phyloP scores from a whole-genome alignment of 139 green algal genomes.

The Asterochloris sp. region DNA sequence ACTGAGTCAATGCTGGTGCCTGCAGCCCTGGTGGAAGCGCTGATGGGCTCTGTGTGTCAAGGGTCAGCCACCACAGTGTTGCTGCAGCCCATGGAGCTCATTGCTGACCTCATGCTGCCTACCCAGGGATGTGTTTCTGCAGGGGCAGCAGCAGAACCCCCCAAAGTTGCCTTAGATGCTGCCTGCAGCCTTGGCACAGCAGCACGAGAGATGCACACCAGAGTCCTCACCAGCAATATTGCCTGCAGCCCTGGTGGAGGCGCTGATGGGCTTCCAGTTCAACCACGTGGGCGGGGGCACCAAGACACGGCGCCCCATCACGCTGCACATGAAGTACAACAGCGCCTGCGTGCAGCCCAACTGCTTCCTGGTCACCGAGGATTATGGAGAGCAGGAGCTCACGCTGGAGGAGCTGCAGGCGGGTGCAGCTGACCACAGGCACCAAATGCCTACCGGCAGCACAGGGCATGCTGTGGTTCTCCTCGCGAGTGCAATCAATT shows the following conservation, averaged over 20 bases:
- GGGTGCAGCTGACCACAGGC: not conserved
- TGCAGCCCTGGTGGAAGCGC: constrained; percentile 88
- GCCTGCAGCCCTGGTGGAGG: constrained; percentile 85
- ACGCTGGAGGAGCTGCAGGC: constrained; percentile 89
- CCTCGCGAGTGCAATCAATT: no score
- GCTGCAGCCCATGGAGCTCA: no score
- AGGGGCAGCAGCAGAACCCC: no score
- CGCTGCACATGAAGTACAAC: constrained; percentile 98
- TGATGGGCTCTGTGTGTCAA: no score
- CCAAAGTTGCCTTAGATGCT: no score
- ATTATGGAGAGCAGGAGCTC: constrained; percentile 78
- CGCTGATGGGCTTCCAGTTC: constrained; percentile 98
- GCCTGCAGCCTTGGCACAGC: not conserved
- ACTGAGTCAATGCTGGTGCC: not conserved
- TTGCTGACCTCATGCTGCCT: not conserved
- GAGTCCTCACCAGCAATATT: not conserved
- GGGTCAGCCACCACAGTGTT: no score
- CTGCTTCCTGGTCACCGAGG: constrained; percentile 89
- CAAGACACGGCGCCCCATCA: constrained; percentile 93
- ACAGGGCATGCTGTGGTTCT: no score
- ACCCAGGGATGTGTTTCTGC: not conserved
- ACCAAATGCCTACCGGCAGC: not conserved
- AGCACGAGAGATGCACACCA: not conserved
- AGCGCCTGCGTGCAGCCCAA: constrained; percentile 62
- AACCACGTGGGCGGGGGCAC: constrained; percentile 96